These are phyloP conservation scores for Grifola frondosa DNA, from an alignment of 1,284 basidiomycete genomes.

Conservation along the genomic window DNA sequence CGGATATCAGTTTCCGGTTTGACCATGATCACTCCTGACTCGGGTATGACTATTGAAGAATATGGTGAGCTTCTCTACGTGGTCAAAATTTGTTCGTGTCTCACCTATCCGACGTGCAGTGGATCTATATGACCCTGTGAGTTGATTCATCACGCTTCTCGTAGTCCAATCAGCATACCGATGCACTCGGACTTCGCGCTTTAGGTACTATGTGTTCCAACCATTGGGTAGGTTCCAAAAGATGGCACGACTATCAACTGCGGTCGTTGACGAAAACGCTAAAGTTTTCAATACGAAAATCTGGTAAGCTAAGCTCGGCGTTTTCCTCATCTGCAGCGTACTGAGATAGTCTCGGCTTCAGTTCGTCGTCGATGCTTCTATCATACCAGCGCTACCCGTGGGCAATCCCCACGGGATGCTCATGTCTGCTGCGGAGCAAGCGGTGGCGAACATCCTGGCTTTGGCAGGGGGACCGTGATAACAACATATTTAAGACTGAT, in stretches of 20 bases:
- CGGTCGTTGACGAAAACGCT: conserved; percentile 57
- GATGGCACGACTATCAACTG: conserved; percentile 41
- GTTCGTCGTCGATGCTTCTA: conserved; percentile 42
- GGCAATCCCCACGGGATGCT: conserved; percentile 55
- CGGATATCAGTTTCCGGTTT: conserved; percentile 45
- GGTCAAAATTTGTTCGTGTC: background rate
- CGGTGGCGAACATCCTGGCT: conserved; percentile 50
- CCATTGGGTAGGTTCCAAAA: conserved; percentile 57
- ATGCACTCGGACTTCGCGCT: conserved; percentile 10
- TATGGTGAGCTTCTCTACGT: conserved; percentile 39
- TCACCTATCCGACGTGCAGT: conserved; percentile 31
- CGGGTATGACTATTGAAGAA: conserved; percentile 48
- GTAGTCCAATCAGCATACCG: too few relatives aligned
- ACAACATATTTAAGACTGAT: too few relatives aligned
- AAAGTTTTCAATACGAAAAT: conserved; percentile 59
- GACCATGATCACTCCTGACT: conserved; percentile 59
- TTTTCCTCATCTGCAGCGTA: background rate
- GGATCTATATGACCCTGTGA: conserved; percentile 46
- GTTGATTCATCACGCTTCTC: too few relatives aligned
- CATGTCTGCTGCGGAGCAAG: conserved; percentile 59
- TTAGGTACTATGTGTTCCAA: conserved; percentile 53
- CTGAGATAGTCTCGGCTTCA: conserved; percentile 25
- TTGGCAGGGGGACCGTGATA: conserved; percentile 52
- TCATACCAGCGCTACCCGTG: conserved; percentile 46
- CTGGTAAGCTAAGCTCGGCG: conserved; percentile 36